Conservation (phyloP, 305 asterid genomes). For the Caryopteris hybrid region DNA sequence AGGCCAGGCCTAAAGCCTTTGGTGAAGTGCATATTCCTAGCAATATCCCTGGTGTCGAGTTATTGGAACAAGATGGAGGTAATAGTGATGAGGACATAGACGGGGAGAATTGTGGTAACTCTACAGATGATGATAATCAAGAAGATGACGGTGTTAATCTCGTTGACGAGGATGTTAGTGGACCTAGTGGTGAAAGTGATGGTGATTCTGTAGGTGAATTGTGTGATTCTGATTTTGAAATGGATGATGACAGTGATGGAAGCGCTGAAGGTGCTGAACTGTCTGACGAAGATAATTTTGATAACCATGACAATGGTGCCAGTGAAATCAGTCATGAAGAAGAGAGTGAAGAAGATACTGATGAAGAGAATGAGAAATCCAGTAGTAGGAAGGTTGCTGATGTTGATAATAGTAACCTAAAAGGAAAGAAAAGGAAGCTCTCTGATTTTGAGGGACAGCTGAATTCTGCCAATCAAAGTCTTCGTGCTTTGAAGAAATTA, state of each 20-base stretch:
- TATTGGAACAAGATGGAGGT: slow-evolving; percentile 53
- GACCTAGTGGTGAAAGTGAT: slow-evolving; percentile 21
- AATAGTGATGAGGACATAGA: slow-evolving; percentile 43
- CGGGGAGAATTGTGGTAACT: slow-evolving; percentile 18
- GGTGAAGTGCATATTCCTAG: slow-evolving; percentile 74
- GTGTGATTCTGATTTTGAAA: slow-evolving; percentile 34
- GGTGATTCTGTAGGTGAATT: slow-evolving; percentile 34
- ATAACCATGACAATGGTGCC: slow-evolving; percentile 30
- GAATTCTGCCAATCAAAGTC: slow-evolving; percentile 58
- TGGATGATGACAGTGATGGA: slow-evolving; percentile 33
- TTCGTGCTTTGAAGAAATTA: slow-evolving; percentile 79
- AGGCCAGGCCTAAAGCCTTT: slow-evolving; percentile 84
- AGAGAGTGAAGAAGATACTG: slow-evolving; percentile 30
- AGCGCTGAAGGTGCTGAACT: slow-evolving; percentile 35
- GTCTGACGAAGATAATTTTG: slow-evolving; percentile 36
- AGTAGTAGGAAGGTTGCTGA: slow-evolving; percentile 18
- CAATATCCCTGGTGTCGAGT: slow-evolving; percentile 75
- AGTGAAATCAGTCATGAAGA: slow-evolving; percentile 33
- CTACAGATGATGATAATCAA: slow-evolving; percentile 31
- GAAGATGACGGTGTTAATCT: slow-evolving; percentile 31
- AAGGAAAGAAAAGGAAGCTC: slow-evolving; percentile 61
- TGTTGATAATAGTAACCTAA: slow-evolving; percentile 26
- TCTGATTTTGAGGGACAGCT: slow-evolving; percentile 63
- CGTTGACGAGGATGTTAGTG: slow-evolving; percentile 25
- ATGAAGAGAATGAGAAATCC: slow-evolving; percentile 26